A percentile compares a stretch with the other conserved stretches of the same genome.
Conservation (phyloP, 2,329 filamentous ascomycete genomes). For the Paraphaeosphaeria sporulosa region DNA sequence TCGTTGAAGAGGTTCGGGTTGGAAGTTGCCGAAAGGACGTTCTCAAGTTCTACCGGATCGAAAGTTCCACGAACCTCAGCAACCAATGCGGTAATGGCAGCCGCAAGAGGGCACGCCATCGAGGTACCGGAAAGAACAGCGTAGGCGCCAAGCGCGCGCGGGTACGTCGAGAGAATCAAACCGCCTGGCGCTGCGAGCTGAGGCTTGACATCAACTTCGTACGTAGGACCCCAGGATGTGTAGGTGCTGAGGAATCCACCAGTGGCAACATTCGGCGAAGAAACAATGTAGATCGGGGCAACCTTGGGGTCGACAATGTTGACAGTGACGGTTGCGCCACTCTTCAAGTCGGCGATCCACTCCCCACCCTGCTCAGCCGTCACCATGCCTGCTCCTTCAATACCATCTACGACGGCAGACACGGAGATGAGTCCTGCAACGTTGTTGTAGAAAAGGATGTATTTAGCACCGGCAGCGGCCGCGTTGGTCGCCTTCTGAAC, state of each 20-base stretch:
- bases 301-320: constrained; percentile 30
- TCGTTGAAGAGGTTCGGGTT: constrained; percentile 20
- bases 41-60: constrained; percentile 12
- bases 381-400: constrained; percentile 28
- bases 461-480: constrained; percentile 63
- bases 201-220: constrained; percentile 64
- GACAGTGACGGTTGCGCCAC: constrained; percentile 22
- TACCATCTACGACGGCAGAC: constrained; percentile 2
- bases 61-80: constrained; percentile 18
- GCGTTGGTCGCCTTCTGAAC: constrained; percentile 63
- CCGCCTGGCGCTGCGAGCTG: constrained; percentile 65
- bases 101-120: constrained; percentile 53
- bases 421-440: constrained; percentile 13
- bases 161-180: constrained; percentile 65
- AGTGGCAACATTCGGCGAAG: constrained; percentile 29
- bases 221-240: constrained; percentile 68
- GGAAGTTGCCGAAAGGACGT: constrained; percentile 20
- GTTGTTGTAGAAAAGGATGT: constrained; percentile 69
- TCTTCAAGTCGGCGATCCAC: constrained; percentile 9
- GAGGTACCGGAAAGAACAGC: constrained; percentile 64
- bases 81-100: constrained; percentile 23
- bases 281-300: constrained; percentile 5
- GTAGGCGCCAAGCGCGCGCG: constrained; percentile 55
- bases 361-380: constrained; percentile 26
- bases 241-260: constrained; percentile 63